Conservation (phyloP, 371 early-diverging fungal genomes). For the Phascolomyces articulosus region DNA sequence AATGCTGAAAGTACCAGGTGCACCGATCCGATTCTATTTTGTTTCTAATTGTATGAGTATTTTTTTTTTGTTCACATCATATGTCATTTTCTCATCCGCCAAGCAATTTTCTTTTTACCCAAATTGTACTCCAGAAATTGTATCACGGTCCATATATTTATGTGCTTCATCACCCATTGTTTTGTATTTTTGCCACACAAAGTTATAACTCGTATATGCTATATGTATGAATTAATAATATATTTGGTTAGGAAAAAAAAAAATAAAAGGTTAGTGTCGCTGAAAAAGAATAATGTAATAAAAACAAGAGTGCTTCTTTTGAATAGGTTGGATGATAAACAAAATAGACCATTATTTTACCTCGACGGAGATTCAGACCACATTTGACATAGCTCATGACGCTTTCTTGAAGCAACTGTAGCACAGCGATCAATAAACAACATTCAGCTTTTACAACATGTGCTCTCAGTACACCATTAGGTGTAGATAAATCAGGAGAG, state of each 20-base stretch:
- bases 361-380: slow-evolving; percentile 48
- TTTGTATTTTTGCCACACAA: slow-evolving; percentile 53
- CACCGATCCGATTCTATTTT: slow-evolving; percentile 58
- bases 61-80: background rate
- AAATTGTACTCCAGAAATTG: slow-evolving; percentile 52
- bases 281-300: too few species aligned
- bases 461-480: slow-evolving; percentile 60
- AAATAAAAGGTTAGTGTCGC: too few species aligned
- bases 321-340: too few species aligned
- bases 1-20: slow-evolving; percentile 61
- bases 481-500: background rate
- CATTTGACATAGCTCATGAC: slow-evolving; percentile 65
- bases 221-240: background rate
- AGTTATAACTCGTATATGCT: slow-evolving; percentile 48
- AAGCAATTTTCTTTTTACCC: slow-evolving; percentile 33
- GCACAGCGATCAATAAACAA: slow-evolving; percentile 56
- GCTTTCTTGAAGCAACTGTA: slow-evolving; percentile 61
- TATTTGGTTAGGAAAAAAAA: too few species aligned
- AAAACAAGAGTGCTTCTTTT: too few species aligned
- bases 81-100: slow-evolving; percentile 3
- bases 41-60: slow-evolving; percentile 4
- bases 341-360: background rate
- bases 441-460: slow-evolving; percentile 64
- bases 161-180: slow-evolving; percentile 37
- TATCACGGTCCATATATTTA: slow-evolving; percentile 49